phyloP scores from a whole-genome alignment of 2,329 filamentous ascomycete species.

The Epichloe aotearoae region DNA sequence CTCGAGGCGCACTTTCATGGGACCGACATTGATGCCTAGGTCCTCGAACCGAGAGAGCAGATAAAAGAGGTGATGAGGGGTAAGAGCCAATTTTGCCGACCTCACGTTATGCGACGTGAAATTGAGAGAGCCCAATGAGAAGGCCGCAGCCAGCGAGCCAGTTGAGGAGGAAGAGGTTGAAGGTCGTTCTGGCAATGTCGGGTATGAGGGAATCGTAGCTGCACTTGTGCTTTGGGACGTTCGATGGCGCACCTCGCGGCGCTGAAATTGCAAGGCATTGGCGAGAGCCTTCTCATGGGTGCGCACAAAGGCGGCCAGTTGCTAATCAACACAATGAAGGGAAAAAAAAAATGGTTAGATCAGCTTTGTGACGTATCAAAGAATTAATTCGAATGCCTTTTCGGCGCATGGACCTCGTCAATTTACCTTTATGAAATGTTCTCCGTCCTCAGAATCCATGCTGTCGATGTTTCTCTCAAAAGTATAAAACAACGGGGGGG shows the following conservation, averaged over 20 bases:
- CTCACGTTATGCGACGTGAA: conserved; percentile 79
- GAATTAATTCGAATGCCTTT: neutral
- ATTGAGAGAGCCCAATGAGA: conserved; percentile 73
- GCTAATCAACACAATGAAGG: conserved; percentile 41
- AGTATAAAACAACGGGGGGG: too few species aligned
- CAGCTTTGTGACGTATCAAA: neutral
- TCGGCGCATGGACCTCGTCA: neutral
- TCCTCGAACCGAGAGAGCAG: conserved; percentile 92
- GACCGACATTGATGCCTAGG: conserved; percentile 75
- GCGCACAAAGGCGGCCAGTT: conserved; percentile 89
- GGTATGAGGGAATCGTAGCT: conserved; percentile 39
- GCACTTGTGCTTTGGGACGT: conserved; percentile 52
- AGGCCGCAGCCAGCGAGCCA: conserved; percentile 64
- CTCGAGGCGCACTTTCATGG: conserved; percentile 91
- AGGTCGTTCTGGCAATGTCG: conserved; percentile 47
- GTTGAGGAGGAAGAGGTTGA: conserved; percentile 57
- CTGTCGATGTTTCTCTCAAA: conserved; percentile 12
- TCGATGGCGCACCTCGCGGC: conserved; percentile 61
- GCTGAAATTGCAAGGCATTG: conserved; percentile 75
- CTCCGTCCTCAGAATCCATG: conserved; percentile 84
- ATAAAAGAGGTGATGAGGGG: conserved; percentile 94
- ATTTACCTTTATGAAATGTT: conserved; percentile 73
- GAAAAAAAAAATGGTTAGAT: conserved; percentile 18
- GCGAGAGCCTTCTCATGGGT: conserved; percentile 95
- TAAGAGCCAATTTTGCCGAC: conserved; percentile 81